Base-by-base conservation (phyloP, 352 stramenopile species). In the Globisporangium yorkense region DNA sequence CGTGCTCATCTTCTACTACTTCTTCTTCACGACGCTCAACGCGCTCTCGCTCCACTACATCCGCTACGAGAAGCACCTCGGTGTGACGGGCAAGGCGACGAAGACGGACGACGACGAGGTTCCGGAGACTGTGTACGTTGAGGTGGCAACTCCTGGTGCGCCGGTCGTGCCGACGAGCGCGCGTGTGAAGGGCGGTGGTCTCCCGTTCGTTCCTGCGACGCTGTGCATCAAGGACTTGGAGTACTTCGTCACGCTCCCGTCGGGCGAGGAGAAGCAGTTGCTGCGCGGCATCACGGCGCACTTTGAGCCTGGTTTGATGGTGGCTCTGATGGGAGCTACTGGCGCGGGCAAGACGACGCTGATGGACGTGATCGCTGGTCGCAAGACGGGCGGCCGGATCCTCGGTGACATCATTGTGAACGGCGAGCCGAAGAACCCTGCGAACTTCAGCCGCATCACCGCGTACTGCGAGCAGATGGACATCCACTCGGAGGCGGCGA, bases 401-500 rank as follows among this genome's bases (percentile, higher is more conserved):
- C 70, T 67, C 40, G 89, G 90, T n/a, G 61, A 92, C 6, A 79
- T 97, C 52, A 59, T 70, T 7, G 62, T 97, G 18, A 97, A 97
- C 65, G 89, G 88, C 37, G 80, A 89, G 56, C 54, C 63, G 2
- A 94, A 68, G 31, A 24, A 63, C 39, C 57, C 43, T 3, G 15
- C 3, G 41, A 79, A 66, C 37, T 72, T 79, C 57, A 74, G 51
- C 18, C 57, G 51, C 20, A 58, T 59, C 89, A 15, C 67, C 98
- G 72, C 74, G 2, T 87, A 85, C 59, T 87, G 77, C 44, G 70
- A 87, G 50, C 92, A 97, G 58, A 94, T 96, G 54, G 92, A 97
- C 62, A 82, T 88, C 45, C 79, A 97, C 62, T 85, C 78, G 3
- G 77, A 81, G 20, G 75, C 78, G 24, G 72, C 87, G 54, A 97